Conservation (phyloP, 2,329 filamentous ascomycete species). For the Emergomyces africanus region DNA sequence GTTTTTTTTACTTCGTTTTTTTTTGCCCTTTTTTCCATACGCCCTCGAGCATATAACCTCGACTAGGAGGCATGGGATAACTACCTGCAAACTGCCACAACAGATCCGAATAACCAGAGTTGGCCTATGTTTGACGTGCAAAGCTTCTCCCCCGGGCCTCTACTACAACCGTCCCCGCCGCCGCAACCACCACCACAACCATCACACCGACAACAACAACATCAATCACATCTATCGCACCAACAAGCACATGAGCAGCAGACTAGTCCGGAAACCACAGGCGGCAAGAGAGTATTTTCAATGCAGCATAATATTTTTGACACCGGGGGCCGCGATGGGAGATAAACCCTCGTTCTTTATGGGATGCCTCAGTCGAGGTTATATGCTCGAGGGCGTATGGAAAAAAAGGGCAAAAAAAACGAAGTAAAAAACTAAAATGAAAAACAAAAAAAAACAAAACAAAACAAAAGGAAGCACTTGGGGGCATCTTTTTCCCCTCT, state of each 20-base stretch:
- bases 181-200: background rate
- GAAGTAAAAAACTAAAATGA: too few relatives aligned
- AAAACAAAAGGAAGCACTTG: too few relatives aligned
- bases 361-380: too few relatives aligned
- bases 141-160: background rate
- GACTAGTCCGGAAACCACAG: background rate
- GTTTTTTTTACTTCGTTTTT: too few relatives aligned
- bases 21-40: too few relatives aligned
- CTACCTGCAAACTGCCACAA: constrained; percentile 49
- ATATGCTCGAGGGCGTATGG: too few relatives aligned
- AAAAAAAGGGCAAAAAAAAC: too few relatives aligned
- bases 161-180: background rate
- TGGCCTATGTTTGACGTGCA: constrained; percentile 2
- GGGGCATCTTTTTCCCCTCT: too few relatives aligned
- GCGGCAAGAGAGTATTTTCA: background rate
- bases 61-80: constrained; percentile 58
- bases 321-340: background rate
- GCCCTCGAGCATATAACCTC: too few relatives aligned
- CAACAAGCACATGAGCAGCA: background rate
- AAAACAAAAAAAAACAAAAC: too few relatives aligned
- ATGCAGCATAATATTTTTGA: background rate
- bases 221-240: background rate
- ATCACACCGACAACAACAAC: background rate
- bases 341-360: background rate
- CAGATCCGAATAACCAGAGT: constrained; percentile 22